phyloP scores from a whole-genome alignment of 306 rosid species.

The Datisca glomerata region DNA sequence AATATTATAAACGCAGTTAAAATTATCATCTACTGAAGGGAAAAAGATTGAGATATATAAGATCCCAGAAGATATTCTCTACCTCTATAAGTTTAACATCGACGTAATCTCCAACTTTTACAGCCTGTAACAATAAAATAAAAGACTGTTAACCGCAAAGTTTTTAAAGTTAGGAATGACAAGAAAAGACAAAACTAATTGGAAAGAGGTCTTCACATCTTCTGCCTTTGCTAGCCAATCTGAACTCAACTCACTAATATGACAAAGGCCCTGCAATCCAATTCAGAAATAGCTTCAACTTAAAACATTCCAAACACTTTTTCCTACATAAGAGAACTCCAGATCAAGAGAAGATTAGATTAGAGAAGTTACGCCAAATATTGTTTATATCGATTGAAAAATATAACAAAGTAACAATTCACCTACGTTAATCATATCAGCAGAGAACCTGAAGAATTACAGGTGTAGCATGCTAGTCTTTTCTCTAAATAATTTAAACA shows the following conservation, averaged over 20 bases:
- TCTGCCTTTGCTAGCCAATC: constrained; percentile 91
- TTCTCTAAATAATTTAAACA: no score
- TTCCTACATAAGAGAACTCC: no score
- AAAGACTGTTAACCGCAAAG: background rate
- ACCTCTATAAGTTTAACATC: constrained; percentile 99
- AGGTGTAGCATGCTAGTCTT: no score
- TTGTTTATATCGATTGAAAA: no score
- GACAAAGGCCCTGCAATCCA: constrained; percentile 92
- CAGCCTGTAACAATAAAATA: constrained; percentile 43
- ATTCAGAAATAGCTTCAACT: no score
- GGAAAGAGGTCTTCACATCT: constrained; percentile 43
- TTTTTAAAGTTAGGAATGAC: background rate
- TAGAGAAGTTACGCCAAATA: no score
- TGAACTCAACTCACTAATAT: constrained; percentile 85
- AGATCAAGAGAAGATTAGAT: no score
- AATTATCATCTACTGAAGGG: background rate
- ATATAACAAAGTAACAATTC: no score
- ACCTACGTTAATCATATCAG: no score
- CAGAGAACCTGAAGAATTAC: no score
- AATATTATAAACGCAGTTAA: background rate
- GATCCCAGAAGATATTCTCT: constrained; percentile 5
- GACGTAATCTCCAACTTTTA: constrained; percentile 72
- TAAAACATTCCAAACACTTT: no score
- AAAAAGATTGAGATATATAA: background rate
- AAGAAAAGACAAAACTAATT: background rate